Conservation (phyloP, 176 grass and related monocot genomes). For the Bonia amplexicaulis region DNA sequence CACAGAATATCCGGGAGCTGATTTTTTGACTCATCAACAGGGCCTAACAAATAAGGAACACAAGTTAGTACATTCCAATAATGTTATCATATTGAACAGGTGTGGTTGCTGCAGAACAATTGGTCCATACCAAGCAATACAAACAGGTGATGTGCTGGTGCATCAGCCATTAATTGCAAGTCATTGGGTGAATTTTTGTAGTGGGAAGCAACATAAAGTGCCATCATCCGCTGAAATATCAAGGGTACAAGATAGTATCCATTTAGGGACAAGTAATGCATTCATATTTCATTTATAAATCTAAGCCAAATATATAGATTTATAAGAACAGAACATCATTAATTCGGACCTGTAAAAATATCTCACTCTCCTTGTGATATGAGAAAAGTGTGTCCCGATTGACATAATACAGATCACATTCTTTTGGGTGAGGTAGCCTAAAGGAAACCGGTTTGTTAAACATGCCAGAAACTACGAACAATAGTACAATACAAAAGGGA, state of each 20-base stretch:
- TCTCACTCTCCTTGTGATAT: slow-evolving; percentile 91
- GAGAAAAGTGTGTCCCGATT: slow-evolving; percentile 97
- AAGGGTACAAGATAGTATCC: slow-evolving; percentile 28
- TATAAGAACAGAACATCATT: not conserved
- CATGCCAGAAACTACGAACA: not conserved
- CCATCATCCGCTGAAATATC: slow-evolving; percentile 91
- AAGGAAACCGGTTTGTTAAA: slow-evolving; percentile 9
- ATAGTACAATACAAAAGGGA: not conserved
- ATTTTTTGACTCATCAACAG: slow-evolving; percentile 87
- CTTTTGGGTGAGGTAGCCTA: slow-evolving; percentile 68
- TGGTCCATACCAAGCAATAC: slow-evolving; percentile 79
- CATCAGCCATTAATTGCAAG: slow-evolving; percentile 98
- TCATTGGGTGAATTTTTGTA: slow-evolving; percentile 99
- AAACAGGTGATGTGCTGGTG: slow-evolving; percentile 91
- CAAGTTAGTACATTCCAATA: not conserved
- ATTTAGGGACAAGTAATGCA: slow-evolving; percentile 10
- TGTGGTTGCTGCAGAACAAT: not conserved
- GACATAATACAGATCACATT: slow-evolving; percentile 95
- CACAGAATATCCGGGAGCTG: slow-evolving; percentile 95
- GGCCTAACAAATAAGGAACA: slow-evolving; percentile 44
- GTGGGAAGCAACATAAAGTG: slow-evolving; percentile 97
- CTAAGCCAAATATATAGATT: not conserved
- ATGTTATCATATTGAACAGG: not conserved
- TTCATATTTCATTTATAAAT: not conserved
- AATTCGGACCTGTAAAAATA: slow-evolving; percentile 79